Conservation (phyloP, 345 rosid genomes). For the Schrenkiella parvula region DNA sequence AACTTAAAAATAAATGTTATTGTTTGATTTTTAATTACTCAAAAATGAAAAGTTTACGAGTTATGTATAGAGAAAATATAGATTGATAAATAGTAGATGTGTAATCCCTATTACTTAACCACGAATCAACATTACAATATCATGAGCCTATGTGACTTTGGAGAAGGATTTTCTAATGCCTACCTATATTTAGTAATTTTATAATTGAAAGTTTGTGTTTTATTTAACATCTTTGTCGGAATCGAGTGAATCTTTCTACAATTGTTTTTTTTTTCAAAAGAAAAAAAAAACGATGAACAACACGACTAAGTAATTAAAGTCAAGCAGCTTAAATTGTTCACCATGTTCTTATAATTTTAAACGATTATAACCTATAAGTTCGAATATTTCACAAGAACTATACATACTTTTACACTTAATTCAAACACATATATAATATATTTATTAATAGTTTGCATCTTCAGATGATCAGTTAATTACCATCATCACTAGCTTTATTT, state of each 20-base stretch:
- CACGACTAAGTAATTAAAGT: conserved; percentile 34
- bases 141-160: conserved; percentile 18
- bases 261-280: not conserved
- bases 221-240: conserved; percentile 21
- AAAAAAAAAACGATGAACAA: conserved; percentile 2
- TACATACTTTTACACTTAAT: not conserved
- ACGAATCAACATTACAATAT: conserved; percentile 16
- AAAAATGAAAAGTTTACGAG: not conserved
- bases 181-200: conserved; percentile 22
- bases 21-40: not conserved
- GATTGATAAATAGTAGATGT: not conserved
- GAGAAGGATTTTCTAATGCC: conserved; percentile 23
- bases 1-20: not conserved
- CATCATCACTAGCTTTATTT: not conserved
- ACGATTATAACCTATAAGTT: not conserved
- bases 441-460: not conserved
- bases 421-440: not conserved
- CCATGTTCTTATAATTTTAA: not conserved
- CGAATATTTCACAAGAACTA: not conserved
- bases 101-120: conserved; percentile 31
- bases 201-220: conserved; percentile 26
- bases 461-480: not conserved
- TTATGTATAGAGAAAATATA: not conserved
- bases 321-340: conserved; percentile 5
- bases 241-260: not conserved